These are phyloP conservation scores for Wickerhamomyces bisporus DNA, from an alignment of 805 yeast genomes.

Conservation along the genomic window DNA sequence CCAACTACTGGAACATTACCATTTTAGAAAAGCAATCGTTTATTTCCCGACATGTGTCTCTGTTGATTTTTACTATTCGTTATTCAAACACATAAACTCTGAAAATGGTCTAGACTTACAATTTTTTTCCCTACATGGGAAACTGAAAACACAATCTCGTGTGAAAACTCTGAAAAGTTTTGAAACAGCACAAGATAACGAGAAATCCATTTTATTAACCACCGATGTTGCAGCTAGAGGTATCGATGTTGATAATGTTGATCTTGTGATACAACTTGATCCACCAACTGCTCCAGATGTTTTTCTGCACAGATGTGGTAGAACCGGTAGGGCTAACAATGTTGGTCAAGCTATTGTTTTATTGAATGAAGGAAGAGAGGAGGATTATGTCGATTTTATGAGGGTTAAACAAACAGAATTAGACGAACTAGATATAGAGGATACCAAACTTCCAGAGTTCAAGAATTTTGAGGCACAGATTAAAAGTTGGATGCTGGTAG, in stretches of 20 bases:
- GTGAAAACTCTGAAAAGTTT: constrained; percentile 65
- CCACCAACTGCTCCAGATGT: constrained; percentile 93
- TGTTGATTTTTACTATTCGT: constrained; percentile 69
- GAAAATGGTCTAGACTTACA: constrained; percentile 28
- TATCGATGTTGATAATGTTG: constrained; percentile 91
- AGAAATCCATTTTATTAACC: constrained; percentile 66
- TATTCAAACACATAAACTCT: constrained; percentile 39
- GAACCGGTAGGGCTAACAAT: constrained; percentile 91
- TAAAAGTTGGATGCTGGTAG: constrained; percentile 58
- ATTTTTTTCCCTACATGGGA: constrained; percentile 84
- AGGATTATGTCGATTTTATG: constrained; percentile 76
- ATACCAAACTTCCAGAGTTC: constrained; percentile 3
- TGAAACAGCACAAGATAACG: constrained; percentile 21
- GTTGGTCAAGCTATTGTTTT: constrained; percentile 75
- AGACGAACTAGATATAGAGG: constrained; percentile 29
- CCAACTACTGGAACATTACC: constrained; percentile 44
- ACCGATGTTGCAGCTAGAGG: constrained; percentile 99
- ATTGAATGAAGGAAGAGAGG: constrained; percentile 71
- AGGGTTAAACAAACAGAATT: constrained; percentile 60
- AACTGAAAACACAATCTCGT: constrained; percentile 75
- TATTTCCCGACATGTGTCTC: constrained; percentile 88
- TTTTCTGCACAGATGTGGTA: constrained; percentile 89
- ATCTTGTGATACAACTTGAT: constrained; percentile 86
- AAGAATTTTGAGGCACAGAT: constrained; percentile 16
- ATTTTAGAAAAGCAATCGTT: constrained; percentile 77